Base-by-base conservation (phyloP, 2,329 filamentous ascomycete genomes). In the Xylariales sp. region DNA sequence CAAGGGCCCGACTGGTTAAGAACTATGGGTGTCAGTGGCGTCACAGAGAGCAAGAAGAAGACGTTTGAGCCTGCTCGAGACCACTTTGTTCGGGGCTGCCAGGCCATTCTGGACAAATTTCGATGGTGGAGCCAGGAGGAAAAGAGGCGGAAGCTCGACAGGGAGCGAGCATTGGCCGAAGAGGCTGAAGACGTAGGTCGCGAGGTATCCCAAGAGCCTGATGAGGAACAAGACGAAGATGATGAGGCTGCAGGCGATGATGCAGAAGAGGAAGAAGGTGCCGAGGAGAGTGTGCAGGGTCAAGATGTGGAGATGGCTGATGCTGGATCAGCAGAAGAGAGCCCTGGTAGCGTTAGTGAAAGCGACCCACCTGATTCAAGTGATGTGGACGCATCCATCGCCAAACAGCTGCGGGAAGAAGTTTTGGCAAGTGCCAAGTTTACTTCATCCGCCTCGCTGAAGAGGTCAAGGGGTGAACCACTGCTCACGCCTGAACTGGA, bases 1-100 rank as follows among this genome's bases (percentile, higher is more conserved):
- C 85, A 88, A 57, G 87, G 91, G 3, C 88, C 86, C 41, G 93
- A 97, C 61, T 98, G 93, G 93, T 70, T 96, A 40, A 83, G 86
- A 44, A 78, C 90, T 4, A 89, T 98, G 81, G 93, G 91, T 18
- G 84, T 97, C 23, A 91, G 81, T 46, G 88, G 78, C 15, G 67
- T 94, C 25, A 94, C 88, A 0, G 90, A 96, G 54, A 81, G 80
- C 16, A 87, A 88, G 54, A 91, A 88, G 63, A 93, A 85, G 59
- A 77, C 83, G 20, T 96, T 88, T 60, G 88, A 95, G 60, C 81
- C 85, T 3, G 93, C 93, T 44, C 78, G 93, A 19, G 75, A 83
- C 43, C 82, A 91, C 57, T 95, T 96, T 56, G 84, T 96, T 51
- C 76, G 74, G 40, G 88, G 94, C 43, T 90, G 94, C 41, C 75